A percentile compares a stretch with the other conserved stretches of the same genome.
These are phyloP conservation scores for Elymus sibiricus DNA, from an alignment of 176 grass and related monocot species.

Conservation along the genomic window DNA sequence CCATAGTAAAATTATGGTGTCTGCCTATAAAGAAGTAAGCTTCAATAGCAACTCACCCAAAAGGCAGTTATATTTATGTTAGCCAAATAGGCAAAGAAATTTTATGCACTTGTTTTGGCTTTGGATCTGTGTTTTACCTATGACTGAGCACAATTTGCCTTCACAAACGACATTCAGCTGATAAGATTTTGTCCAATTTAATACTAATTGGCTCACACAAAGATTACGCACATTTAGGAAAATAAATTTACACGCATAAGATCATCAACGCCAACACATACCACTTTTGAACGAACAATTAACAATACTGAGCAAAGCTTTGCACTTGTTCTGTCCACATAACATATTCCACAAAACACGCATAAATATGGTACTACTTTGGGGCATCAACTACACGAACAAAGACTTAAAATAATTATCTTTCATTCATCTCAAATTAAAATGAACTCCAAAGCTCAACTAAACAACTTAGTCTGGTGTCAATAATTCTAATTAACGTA, in stretches of 20 bases:
- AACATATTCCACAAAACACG: too few species aligned
- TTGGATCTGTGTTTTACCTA: neutral
- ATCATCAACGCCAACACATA: conserved; percentile 14
- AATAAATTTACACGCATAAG: neutral
- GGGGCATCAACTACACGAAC: too few species aligned
- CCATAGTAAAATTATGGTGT: neutral
- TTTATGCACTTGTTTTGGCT: neutral
- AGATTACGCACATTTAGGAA: neutral
- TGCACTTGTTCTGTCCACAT: too few species aligned
- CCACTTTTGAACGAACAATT: conserved; percentile 12
- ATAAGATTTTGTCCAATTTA: conserved; percentile 1
- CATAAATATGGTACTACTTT: too few species aligned
- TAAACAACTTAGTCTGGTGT: too few species aligned
- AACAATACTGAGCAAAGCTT: neutral
- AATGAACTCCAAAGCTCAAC: too few species aligned
- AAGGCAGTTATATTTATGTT: neutral
- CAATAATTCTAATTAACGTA: too few species aligned
- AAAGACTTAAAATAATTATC: too few species aligned
- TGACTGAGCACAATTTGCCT: conserved; percentile 3
- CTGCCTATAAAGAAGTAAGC: neutral
- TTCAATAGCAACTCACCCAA: neutral
- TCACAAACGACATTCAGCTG: neutral
- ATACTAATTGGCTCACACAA: neutral
- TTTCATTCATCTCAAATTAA: too few species aligned
- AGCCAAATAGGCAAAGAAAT: neutral